A percentile compares a stretch with the other conserved stretches of the same genome.
phyloP scores from a whole-genome alignment of 345 rosid genomes.

The Bruguiera gymnorhiza region DNA sequence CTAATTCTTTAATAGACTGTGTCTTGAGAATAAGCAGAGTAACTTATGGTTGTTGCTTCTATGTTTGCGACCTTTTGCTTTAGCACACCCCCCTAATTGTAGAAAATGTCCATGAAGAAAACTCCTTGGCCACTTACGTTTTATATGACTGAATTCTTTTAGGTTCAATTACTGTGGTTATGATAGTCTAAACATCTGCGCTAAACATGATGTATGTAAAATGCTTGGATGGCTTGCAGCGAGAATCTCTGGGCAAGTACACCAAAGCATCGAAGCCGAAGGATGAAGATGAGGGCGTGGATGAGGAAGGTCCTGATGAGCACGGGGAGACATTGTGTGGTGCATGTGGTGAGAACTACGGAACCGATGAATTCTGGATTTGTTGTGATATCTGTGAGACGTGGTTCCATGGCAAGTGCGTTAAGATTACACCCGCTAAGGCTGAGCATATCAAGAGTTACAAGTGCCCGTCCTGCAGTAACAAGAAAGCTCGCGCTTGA shows the following conservation, averaged over 20 bases:
- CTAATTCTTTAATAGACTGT: not conserved
- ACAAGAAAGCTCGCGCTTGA: conserved; percentile 75
- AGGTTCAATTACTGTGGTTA: not conserved
- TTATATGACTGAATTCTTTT: too few relatives aligned
- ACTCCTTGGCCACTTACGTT: not conserved
- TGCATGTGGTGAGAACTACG: conserved; percentile 79
- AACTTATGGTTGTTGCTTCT: not conserved
- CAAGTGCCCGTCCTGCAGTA: conserved; percentile 94
- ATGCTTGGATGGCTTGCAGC: conserved; percentile 3
- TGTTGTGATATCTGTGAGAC: conserved; percentile 75
- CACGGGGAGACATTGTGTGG: conserved; percentile 74
- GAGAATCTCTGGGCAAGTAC: conserved; percentile 50
- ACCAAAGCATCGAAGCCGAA: conserved; percentile 34
- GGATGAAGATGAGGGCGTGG: conserved; percentile 48
- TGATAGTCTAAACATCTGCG: not conserved
- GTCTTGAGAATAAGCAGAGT: not conserved
- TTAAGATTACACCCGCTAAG: conserved; percentile 85
- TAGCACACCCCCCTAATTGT: not conserved
- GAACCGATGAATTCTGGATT: conserved; percentile 78
- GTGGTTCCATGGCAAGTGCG: conserved; percentile 90
- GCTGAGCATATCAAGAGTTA: conserved; percentile 94
- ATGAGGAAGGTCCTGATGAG: conserved; percentile 65
- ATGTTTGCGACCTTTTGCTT: not conserved
- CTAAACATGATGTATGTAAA: not conserved
- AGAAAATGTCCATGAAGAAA: not conserved